Evolutionary conservation across 108 stramenopile species (phyloP), one percentile per base, ranked within the genome.

Genomic region (Aureococcus anophagefferens): DNA sequence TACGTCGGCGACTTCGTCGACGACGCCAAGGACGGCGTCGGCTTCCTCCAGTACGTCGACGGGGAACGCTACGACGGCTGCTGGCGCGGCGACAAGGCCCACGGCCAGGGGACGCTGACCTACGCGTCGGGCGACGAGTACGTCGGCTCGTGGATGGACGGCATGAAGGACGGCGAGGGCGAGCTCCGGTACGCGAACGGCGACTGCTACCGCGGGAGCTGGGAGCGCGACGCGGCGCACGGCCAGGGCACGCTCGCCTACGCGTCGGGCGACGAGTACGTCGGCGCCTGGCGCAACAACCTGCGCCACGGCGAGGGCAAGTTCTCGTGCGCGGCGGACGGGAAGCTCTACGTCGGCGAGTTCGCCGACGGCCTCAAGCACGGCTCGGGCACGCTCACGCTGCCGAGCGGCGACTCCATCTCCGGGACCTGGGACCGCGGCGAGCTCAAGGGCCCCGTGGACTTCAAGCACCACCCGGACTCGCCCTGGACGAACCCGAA

Each of bases 251-350:
- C 33, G 15, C 46, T 76, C 30, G 46, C 37, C 35, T 77, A 77
- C 32, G 67, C 77, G 51, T 69, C 69, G 29, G 79, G 77, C 9
- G 74, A 74, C 62, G 73, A 67, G 37, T 80, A 80, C 63, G 74
- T 65, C 1, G 81, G 81, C 30, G 46, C 76, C 36, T 83, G 77
- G 77, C 45, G 45, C 67, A 44, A 70, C 62, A 74, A 77, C 64
- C 80, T 81, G 72, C 69, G 75, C 33, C 45, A 81, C 44, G 82
- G 82, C 18, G 33, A 72, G 44, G 82, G 82, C 31, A 83, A 66
- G 30, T 44, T 68, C 59, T 76, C 46, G 34, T 78, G 63, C 34
- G 63, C 75, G 5, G 76, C 69, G 33, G 72, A 77, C 5, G 76
- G 76, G 33, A 69, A 77, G 37, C 59, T 68, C 33, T 77, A 77